Evolutionary conservation across 2,329 filamentous ascomycete species (phyloP).

Genomic region (Pezicula radicicola): DNA sequence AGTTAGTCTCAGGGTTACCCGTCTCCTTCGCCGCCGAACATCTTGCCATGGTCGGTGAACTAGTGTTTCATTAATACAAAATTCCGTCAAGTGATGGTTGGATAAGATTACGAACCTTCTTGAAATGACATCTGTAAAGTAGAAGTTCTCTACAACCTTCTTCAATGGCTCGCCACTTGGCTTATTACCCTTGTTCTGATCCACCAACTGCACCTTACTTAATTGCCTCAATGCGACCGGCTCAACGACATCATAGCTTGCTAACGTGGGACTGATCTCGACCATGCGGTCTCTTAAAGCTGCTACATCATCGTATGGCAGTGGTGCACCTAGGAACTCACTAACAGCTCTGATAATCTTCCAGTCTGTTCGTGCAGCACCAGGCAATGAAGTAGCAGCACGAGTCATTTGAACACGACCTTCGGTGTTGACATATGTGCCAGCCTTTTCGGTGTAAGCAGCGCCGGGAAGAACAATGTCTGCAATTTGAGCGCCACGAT

Average conservation of each 20-base stretch:
- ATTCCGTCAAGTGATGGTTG: conserved; percentile 1
- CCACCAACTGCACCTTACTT: conserved; percentile 92
- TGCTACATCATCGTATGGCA: conserved; percentile 92
- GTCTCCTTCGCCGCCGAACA: conserved; percentile 91
- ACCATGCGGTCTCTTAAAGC: conserved; percentile 88
- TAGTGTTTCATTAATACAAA: conserved; percentile 31
- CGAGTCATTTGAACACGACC: conserved; percentile 93
- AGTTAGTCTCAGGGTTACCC: conserved; percentile 73
- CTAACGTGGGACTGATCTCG: conserved; percentile 87
- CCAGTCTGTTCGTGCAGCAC: conserved; percentile 93
- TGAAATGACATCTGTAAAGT: conserved; percentile 95
- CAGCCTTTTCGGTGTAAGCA: conserved; percentile 95
- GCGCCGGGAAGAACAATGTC: conserved; percentile 92
- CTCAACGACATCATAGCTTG: conserved; percentile 89
- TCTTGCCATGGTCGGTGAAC: conserved; percentile 97
- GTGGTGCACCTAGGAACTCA: conserved; percentile 82
- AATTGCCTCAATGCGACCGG: conserved; percentile 69
- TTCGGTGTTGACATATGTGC: conserved; percentile 97
- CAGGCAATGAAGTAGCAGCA: conserved; percentile 82
- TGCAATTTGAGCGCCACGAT: conserved; percentile 86
- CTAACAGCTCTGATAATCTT: conserved; percentile 94
- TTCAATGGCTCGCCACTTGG: conserved; percentile 70
- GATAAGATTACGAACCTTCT: conserved; percentile 66
- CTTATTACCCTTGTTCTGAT: conserved; percentile 89
- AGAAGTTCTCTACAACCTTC: conserved; percentile 93